Percentiles rank a stretch among this genome's conserved stretches.
Evolutionary conservation across 176 grass and related monocot genomes (phyloP).

Genomic region (Bromus sterilis): DNA sequence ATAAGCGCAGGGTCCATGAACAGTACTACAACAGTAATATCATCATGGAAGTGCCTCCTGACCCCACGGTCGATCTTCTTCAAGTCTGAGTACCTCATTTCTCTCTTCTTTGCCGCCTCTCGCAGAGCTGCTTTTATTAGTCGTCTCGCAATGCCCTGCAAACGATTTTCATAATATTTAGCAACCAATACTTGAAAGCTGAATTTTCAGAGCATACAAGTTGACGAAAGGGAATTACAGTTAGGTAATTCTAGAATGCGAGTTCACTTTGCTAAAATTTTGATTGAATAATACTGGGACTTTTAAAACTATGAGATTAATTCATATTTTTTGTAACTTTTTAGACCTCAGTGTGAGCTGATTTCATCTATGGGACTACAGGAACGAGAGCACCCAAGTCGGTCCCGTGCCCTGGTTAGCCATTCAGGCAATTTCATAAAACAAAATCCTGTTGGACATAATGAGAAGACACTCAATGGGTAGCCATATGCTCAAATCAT

Average conservation of each 20-base stretch:
- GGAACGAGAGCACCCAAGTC: too few relatives aligned
- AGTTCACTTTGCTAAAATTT: too few relatives aligned
- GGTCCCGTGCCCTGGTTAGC: background rate
- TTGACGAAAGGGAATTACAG: background rate
- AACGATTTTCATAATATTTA: background rate
- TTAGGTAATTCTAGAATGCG: background rate
- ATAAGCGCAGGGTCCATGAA: constrained; percentile 35
- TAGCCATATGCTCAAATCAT: too few relatives aligned
- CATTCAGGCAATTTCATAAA: background rate
- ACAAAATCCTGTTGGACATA: background rate
- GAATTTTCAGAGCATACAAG: background rate
- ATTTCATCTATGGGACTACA: too few relatives aligned
- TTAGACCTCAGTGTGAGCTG: too few relatives aligned
- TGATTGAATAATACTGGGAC: too few relatives aligned
- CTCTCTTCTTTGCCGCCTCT: constrained; percentile 32
- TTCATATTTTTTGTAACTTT: too few relatives aligned
- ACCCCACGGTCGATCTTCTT: constrained; percentile 26
- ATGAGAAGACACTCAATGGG: too few relatives aligned
- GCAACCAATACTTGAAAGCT: background rate
- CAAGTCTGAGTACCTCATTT: constrained; percentile 39
- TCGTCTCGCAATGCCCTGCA: constrained; percentile 36
- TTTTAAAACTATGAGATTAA: too few relatives aligned
- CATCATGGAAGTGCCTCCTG: constrained; percentile 53
- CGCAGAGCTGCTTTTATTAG: constrained; percentile 32
- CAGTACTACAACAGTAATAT: constrained; percentile 48